Conservation (phyloP, 2,329 filamentous ascomycete genomes). For the Calonectria honghensis region DNA sequence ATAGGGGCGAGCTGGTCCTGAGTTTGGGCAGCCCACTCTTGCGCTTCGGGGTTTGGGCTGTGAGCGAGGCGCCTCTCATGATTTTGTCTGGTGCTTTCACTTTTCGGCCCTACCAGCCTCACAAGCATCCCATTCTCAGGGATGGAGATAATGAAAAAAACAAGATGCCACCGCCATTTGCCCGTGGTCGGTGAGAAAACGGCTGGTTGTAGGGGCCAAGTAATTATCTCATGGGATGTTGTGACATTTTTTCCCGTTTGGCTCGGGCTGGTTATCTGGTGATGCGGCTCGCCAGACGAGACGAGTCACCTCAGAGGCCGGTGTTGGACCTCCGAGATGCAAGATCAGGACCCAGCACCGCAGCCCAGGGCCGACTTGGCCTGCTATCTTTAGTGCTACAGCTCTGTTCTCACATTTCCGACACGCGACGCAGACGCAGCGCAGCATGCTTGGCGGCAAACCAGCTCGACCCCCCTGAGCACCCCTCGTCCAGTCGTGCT, state of each 20-base stretch:
- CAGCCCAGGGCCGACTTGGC: constrained; percentile 23
- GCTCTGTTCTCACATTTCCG: not conserved
- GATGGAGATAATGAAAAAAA: constrained; percentile 30
- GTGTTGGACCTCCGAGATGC: constrained; percentile 32
- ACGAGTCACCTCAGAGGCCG: constrained; percentile 34
- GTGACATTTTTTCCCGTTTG: constrained; percentile 21
- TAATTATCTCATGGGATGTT: constrained; percentile 38
- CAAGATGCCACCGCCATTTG: constrained; percentile 15
- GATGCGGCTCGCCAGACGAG: constrained; percentile 31
- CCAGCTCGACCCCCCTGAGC: constrained; percentile 17
- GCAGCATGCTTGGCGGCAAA: constrained; percentile 9
- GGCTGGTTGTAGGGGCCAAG: constrained; percentile 2
- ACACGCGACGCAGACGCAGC: constrained; percentile 20
- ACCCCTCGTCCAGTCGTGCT: constrained; percentile 4
- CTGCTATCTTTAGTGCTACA: constrained; percentile 33
- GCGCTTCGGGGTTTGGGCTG: constrained; percentile 27
- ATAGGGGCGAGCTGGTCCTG: constrained; percentile 27
- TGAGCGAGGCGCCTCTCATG: constrained; percentile 28
- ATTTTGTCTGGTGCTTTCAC: constrained; percentile 37
- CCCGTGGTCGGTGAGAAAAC: constrained; percentile 23
- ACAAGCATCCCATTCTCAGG: constrained; percentile 37
- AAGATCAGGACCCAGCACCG: constrained; percentile 15
- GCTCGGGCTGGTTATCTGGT: constrained; percentile 23
- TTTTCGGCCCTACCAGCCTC: constrained; percentile 28
- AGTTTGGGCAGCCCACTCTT: constrained; percentile 22